Base-by-base conservation (phyloP, 2,329 filamentous ascomycete genomes). In the Fusarium kyushuense region DNA sequence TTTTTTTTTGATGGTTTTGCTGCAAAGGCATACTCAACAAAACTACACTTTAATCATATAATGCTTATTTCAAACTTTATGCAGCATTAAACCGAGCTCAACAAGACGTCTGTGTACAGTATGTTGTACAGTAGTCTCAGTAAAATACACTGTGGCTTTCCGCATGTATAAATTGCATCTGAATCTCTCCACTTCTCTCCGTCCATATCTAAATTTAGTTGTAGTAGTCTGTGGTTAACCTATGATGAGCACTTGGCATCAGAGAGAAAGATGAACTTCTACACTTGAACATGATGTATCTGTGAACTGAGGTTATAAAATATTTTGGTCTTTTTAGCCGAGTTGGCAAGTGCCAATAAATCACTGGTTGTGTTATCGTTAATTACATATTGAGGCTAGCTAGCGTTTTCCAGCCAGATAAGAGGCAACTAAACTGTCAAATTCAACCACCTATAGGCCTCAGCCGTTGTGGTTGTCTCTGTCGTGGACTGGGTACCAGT, bases 211-310 rank as follows among this genome's bases (percentile, higher is more conserved):
- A 16, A 33, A 4, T 16, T 23, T 29, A 8, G 19, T 8, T 47
- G 45, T 48, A 33, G 19, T 14, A 33, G 33, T 2, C 2, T 1
- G 6, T 1, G 6, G 7, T 5, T 14, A 16, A n/a, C 45, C 30
- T 48, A 48, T 33, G 30, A 35, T 33, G 16, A 48, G 5, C 30
- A 48, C 45, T 48, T 33, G 45, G 45, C 45, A 35, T 48, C 30
- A n/a, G 45, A 48, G 19, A 48, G 45, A 1, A 48, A 33, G 1
- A 25, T 2, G 29, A 2, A 0, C 19, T n/a, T 33, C 30, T 33
- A 48, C 45, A 48, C 30, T 48, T 48, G 45, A 48, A 47, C 16
- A 48, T 48, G 45, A 48, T 48, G 16, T 17, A n/a, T n/a, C 45
- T 16, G 12, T 48, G 19, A 48, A 25, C 16, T n/a, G 45, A 33